Evolutionary conservation across 805 yeast species (phyloP).

Genomic region (Aciculoconidium aculeatum): DNA sequence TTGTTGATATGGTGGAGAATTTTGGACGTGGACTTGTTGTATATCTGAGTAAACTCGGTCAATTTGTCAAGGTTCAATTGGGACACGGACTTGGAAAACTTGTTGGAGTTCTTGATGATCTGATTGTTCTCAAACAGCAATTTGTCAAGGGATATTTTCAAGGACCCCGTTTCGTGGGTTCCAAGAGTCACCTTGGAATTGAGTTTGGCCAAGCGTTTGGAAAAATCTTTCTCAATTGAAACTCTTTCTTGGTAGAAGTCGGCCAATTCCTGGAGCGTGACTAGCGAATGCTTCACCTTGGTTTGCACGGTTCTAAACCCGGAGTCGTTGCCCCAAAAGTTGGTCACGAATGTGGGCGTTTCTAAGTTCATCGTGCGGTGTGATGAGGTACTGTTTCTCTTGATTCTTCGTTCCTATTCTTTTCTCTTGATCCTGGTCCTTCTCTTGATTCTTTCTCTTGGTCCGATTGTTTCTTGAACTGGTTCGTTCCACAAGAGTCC

Average conservation of each 20-base stretch:
- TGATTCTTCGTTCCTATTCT: too few species aligned
- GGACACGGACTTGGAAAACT: conserved; percentile 47
- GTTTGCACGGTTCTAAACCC: conserved; percentile 53
- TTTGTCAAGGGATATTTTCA: conserved; percentile 54
- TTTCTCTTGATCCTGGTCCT: too few species aligned
- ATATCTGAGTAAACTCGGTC: conserved; percentile 43
- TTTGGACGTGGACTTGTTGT: conserved; percentile 49
- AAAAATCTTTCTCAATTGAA: conserved; percentile 69
- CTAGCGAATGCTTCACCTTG: conserved; percentile 54
- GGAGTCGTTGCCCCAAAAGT: conserved; percentile 60
- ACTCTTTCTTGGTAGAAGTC: conserved; percentile 37
- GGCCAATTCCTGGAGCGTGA: conserved; percentile 40
- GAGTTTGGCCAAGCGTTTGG: conserved; percentile 47
- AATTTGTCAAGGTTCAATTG: conserved; percentile 45
- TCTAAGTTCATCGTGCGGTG: conserved; percentile 6
- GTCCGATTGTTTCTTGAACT: too few species aligned
- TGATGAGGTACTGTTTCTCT: too few species aligned
- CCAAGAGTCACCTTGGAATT: conserved; percentile 46
- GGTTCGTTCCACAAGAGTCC: too few species aligned
- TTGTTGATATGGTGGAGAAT: conserved; percentile 53
- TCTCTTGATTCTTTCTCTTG: too few species aligned
- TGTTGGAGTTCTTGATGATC: conserved; percentile 51
- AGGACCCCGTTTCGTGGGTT: conserved; percentile 51
- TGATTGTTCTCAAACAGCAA: conserved; percentile 54
- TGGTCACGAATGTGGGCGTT: conserved; percentile 32